A percentile compares a stretch with the other conserved stretches of the same genome.
phyloP scores from a whole-genome alignment of 2,329 filamentous ascomycete species.

The Fusarium coicis region DNA sequence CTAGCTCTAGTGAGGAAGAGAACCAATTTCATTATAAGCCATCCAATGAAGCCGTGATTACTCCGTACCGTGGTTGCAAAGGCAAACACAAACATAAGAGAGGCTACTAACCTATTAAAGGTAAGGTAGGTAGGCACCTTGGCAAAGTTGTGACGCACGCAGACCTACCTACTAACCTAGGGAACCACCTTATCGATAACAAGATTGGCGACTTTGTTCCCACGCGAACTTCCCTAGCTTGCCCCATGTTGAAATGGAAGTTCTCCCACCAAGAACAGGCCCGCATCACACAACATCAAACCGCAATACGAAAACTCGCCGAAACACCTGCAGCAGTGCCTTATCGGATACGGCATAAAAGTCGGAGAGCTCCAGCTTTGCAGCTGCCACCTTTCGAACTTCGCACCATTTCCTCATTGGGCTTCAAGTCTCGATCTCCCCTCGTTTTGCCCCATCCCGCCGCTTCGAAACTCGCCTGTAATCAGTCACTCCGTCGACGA shows the following conservation, averaged over 20 bases:
- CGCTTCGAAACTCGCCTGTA: conserved; percentile 24
- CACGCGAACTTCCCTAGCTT: conserved; percentile 23
- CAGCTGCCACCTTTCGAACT: neutral
- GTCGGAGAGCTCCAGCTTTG: conserved; percentile 2
- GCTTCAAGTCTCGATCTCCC: conserved; percentile 19
- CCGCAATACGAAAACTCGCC: conserved; percentile 28
- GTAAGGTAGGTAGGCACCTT: neutral
- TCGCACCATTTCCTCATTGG: conserved; percentile 9
- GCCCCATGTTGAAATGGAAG: conserved; percentile 25
- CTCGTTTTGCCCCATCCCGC: conserved; percentile 33
- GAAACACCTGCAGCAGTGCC: neutral
- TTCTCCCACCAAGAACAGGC: conserved; percentile 39
- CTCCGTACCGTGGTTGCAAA: neutral
- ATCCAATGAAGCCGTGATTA: neutral
- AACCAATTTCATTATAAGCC: neutral
- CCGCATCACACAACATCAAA: conserved; percentile 37
- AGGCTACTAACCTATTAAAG: neutral
- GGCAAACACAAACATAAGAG: neutral
- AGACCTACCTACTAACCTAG: neutral
- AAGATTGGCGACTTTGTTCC: conserved; percentile 37
- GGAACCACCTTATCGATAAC: conserved; percentile 47
- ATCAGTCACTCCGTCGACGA: conserved; percentile 17
- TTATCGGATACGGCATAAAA: neutral
- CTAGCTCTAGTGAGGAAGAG: neutral
- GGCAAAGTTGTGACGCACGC: conserved; percentile 16